Percentiles rank a stretch among this genome's conserved stretches.
These are phyloP conservation scores for Xerocomellus dryophilus DNA, from an alignment of 768 basidiomycete species.

Conservation along the genomic window DNA sequence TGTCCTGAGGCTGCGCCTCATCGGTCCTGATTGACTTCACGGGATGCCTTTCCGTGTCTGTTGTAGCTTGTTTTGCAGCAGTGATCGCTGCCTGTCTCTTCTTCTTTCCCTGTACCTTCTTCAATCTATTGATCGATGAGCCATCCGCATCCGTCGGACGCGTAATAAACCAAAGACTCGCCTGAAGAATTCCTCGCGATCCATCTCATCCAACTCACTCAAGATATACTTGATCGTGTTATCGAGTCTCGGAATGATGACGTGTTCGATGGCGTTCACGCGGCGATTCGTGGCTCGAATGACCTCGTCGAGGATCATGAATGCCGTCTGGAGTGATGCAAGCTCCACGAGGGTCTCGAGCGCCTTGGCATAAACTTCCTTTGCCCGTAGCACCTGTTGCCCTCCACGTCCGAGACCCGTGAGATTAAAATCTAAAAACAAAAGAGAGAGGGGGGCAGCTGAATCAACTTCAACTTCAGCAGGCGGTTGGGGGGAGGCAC, in stretches of 20 bases:
- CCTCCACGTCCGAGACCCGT: constrained; percentile 97
- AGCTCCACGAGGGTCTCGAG: constrained; percentile 96
- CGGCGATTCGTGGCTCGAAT: constrained; percentile 98
- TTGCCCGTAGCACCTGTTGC: constrained; percentile 91
- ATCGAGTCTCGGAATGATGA: constrained; percentile 91
- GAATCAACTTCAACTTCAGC: constrained; percentile 1
- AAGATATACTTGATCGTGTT: constrained; percentile 98
- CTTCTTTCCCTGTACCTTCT: constrained; percentile 98
- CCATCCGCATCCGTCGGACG: background rate
- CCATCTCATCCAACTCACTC: constrained; percentile 98
- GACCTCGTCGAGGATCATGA: constrained; percentile 97
- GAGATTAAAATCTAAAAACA: constrained; percentile 81
- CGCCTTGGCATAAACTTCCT: constrained; percentile 97
- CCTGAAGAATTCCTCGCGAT: constrained; percentile 94
- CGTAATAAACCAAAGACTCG: constrained; percentile 27
- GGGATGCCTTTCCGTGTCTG: constrained; percentile 7
- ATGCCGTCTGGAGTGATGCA: constrained; percentile 95
- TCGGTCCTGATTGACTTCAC: constrained; percentile 1
- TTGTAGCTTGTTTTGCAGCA: constrained; percentile 17
- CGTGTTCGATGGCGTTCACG: constrained; percentile 97
- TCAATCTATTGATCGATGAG: constrained; percentile 54
- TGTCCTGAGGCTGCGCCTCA: constrained; percentile 10
- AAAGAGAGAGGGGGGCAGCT: background rate
- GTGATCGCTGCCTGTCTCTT: constrained; percentile 68
- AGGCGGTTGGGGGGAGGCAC: constrained; percentile 7